These are phyloP conservation scores for Boletellus ananas DNA, from an alignment of 768 basidiomycete genomes.

Conservation along the genomic window DNA sequence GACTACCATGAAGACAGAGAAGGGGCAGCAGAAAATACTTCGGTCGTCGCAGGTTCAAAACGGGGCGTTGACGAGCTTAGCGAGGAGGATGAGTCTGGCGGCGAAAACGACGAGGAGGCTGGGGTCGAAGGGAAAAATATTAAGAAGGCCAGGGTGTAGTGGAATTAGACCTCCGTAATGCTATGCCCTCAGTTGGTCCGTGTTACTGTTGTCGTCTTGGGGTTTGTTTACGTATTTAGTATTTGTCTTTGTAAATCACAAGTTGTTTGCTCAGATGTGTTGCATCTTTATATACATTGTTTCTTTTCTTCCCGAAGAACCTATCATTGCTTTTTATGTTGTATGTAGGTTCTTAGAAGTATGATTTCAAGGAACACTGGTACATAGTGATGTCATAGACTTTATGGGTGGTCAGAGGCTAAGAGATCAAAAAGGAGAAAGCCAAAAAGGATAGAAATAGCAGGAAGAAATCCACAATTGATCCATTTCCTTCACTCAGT, in stretches of 20 bases:
- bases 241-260: constrained; percentile 14
- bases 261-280: constrained; percentile 1
- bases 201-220: background rate
- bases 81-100: constrained; percentile 7
- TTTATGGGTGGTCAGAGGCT: background rate
- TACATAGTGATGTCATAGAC: background rate
- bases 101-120: constrained; percentile 5
- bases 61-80: constrained; percentile 23
- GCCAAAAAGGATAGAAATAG: no score
- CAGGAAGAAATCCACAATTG: no score
- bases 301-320: background rate
- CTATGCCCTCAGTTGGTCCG: background rate
- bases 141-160: constrained; percentile 29
- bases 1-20: constrained; percentile 14
- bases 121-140: constrained; percentile 5
- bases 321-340: no score
- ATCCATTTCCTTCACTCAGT: constrained; percentile 3
- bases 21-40: constrained; percentile 9
- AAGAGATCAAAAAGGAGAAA: background rate
- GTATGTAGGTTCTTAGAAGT: background rate
- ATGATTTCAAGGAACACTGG: background rate
- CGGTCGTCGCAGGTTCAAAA: constrained; percentile 20
- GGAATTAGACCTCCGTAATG: background rate
- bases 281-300: background rate
- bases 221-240: background rate